Evolutionary conservation across 108 stramenopile genomes (phyloP).

Genomic region (Cyclotella distinguenda): DNA sequence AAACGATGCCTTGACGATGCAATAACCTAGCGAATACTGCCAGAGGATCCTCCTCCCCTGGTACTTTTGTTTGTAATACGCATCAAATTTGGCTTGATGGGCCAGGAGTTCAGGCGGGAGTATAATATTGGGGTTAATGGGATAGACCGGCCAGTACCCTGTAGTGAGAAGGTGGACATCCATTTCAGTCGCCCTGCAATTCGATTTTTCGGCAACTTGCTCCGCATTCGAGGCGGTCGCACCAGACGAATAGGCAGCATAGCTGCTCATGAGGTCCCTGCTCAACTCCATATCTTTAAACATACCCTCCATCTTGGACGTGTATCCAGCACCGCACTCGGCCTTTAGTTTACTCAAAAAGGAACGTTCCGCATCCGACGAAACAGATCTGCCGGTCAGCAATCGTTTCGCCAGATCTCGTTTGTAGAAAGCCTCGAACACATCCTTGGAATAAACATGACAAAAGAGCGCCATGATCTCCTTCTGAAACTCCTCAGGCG

Average conservation of each 20-base stretch:
- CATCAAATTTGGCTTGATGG: conserved; percentile 61
- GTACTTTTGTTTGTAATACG: conserved; percentile 88
- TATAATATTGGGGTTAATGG: conserved; percentile 64
- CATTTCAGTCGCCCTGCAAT: conserved; percentile 61
- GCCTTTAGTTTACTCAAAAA: conserved; percentile 94
- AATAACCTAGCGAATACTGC: conserved; percentile 91
- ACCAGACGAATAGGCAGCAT: conserved; percentile 53
- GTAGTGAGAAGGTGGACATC: conserved; percentile 92
- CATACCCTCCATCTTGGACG: conserved; percentile 99
- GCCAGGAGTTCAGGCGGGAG: conserved; percentile 62
- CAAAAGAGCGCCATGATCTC: conserved; percentile 84
- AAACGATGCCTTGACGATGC: conserved; percentile 69
- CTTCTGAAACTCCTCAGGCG: conserved; percentile 41
- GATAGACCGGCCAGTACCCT: conserved; percentile 97
- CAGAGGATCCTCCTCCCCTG: conserved; percentile 95
- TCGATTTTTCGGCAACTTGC: not conserved
- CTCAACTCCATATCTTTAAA: conserved; percentile 97
- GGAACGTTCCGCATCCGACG: conserved; percentile 86
- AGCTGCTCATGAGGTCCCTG: conserved; percentile 86
- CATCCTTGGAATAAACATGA: conserved; percentile 90
- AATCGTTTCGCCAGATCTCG: conserved; percentile 93
- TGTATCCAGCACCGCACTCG: conserved; percentile 97
- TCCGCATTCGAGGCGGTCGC: conserved; percentile 20
- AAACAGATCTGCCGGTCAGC: conserved; percentile 82
- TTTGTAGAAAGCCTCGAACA: conserved; percentile 98